A percentile compares a stretch with the other conserved stretches of the same genome.
phyloP scores from a whole-genome alignment of 2,329 filamentous ascomycete species.

The Botrytis paeoniae region DNA sequence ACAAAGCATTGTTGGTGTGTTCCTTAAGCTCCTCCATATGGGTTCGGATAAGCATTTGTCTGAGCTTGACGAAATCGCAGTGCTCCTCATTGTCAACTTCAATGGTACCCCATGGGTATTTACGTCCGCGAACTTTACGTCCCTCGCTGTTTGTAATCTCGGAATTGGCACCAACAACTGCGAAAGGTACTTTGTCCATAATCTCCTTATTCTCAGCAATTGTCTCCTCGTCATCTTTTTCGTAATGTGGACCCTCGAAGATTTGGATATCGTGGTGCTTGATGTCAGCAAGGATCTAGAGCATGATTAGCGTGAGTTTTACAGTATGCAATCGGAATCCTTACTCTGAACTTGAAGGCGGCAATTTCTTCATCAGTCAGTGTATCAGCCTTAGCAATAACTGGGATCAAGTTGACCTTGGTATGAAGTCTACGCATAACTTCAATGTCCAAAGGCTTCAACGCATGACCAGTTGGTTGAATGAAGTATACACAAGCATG shows the following conservation, averaged over 20 bases:
- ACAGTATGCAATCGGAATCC: slow-evolving; percentile 40
- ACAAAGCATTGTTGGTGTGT: slow-evolving; percentile 97
- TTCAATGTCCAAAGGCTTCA: slow-evolving; percentile 98
- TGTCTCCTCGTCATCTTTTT: slow-evolving; percentile 98
- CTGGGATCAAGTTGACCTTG: slow-evolving; percentile 99
- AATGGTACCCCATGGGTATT: slow-evolving; percentile 97
- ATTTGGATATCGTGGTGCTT: slow-evolving; percentile 97
- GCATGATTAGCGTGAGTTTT: slow-evolving; percentile 23
- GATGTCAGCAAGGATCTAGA: slow-evolving; percentile 91
- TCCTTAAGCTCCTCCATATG: slow-evolving; percentile 99
- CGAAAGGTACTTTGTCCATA: slow-evolving; percentile 99
- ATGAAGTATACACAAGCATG: slow-evolving; percentile 99
- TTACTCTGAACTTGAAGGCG: slow-evolving; percentile 92
- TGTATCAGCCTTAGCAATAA: slow-evolving; percentile 98
- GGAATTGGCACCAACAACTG: slow-evolving; percentile 93
- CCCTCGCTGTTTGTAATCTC: slow-evolving; percentile 91
- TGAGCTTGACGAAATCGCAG: slow-evolving; percentile 99
- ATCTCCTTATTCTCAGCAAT: slow-evolving; percentile 99
- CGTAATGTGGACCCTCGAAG: slow-evolving; percentile 97
- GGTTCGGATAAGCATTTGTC: slow-evolving; percentile 99
- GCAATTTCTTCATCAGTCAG: slow-evolving; percentile 94
- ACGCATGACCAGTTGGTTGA: slow-evolving; percentile 94
- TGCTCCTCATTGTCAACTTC: slow-evolving; percentile 99
- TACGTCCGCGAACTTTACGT: slow-evolving; percentile 90
- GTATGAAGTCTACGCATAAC: slow-evolving; percentile 99